Base-by-base conservation (phyloP, 2,329 filamentous ascomycete genomes). In the Aspergillus clavatus region DNA sequence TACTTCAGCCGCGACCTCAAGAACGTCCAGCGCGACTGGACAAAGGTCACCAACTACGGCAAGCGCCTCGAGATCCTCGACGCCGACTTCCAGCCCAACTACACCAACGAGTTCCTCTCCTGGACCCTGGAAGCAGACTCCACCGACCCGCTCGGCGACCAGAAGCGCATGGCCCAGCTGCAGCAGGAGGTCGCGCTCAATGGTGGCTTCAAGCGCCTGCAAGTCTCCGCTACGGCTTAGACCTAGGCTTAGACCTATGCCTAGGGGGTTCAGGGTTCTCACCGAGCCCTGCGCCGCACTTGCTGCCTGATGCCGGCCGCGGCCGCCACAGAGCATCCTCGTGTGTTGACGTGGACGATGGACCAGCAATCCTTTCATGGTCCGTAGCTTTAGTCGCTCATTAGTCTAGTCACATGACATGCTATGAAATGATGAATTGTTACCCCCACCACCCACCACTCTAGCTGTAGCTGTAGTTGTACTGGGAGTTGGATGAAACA, bases 1-100 rank as follows among this genome's bases (percentile, higher is more conserved):
- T 89, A 88, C 74, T 86, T 89, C 66, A 86, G 81, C 47, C 76
- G 76, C 52, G 84, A 89, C 54, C 61, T 89, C 53, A 84, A 86
- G 78, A 89, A 89, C 54, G 85, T 89, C 5, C 55, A 67, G 42
- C 79, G 86, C 38, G 86, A 89, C 70, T 89, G 86, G 86, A 68
- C 75, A 46, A 89, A 89, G 75, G 86, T 89, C 8, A 89, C 86
- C 37, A 76, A 74, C 52, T 89, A 89, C 61, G 85, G 86, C 24
- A 87, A 88, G 75, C 74, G 85, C 3, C 74, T 89, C 2, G 82
- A 79, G 3, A 82, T 89, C 19, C 61, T 89, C 46, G 73, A 77
- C n/a, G 72, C 73, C 12, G 65, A 60, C 53, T 89, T 89, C 58
- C 65, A 70, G 61, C 79, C 85, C 11, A 89, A 89, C 72, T 89